Conservation (phyloP, 2,329 filamentous ascomycete species). For the Botrytis fragariae region DNA sequence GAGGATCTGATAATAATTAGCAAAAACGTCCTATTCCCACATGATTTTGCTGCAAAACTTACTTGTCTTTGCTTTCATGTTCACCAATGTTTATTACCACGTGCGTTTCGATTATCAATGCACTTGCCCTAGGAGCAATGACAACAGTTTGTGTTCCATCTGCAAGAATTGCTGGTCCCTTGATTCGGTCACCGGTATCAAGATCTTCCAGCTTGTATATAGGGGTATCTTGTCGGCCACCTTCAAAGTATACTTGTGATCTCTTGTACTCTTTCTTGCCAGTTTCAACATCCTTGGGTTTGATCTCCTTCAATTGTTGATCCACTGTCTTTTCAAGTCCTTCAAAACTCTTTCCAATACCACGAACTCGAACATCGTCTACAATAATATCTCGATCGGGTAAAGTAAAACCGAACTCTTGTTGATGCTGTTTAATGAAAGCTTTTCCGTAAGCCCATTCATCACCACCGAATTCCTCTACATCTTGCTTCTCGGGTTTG, state of each 20-base stretch:
- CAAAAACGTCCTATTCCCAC: not conserved
- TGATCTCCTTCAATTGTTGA: conserved; percentile 71
- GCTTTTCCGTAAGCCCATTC: conserved; percentile 82
- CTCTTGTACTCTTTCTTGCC: conserved; percentile 62
- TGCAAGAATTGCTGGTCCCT: conserved; percentile 20
- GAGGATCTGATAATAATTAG: not conserved
- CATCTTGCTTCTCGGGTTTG: conserved; percentile 64
- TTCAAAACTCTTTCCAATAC: conserved; percentile 84
- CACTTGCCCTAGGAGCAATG: conserved; percentile 73
- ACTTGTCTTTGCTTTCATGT: conserved; percentile 46
- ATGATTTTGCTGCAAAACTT: conserved; percentile 23
- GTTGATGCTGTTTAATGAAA: conserved; percentile 82
- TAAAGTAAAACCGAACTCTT: conserved; percentile 90
- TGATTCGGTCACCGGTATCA: conserved; percentile 37
- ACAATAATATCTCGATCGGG: conserved; percentile 83
- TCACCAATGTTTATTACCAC: conserved; percentile 82
- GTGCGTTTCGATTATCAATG: conserved; percentile 78
- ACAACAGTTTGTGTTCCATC: conserved; percentile 24
- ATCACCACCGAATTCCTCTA: conserved; percentile 58
- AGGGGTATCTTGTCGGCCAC: conserved; percentile 71
- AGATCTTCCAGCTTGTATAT: conserved; percentile 81
- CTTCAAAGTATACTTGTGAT: conserved; percentile 79
- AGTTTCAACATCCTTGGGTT: conserved; percentile 46
- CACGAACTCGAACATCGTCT: conserved; percentile 83
- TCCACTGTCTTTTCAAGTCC: conserved; percentile 80